Evolutionary conservation across 176 grass and related monocot species (phyloP), one percentile per base, ranked within the genome.

Genomic region (Cenchrus purpureus): DNA sequence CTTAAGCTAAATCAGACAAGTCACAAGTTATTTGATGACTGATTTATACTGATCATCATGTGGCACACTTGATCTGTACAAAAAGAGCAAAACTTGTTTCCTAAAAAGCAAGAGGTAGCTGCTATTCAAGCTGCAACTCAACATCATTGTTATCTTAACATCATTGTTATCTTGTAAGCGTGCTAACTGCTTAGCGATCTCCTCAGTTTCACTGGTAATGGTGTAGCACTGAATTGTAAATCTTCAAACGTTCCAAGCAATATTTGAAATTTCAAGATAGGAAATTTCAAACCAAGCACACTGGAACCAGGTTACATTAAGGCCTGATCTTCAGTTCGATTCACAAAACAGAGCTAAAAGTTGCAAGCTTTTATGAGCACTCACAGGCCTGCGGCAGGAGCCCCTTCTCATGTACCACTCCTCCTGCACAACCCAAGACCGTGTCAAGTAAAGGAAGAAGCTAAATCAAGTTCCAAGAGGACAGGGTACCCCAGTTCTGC

Each of bases 391-490:
- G 96, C 43, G 96, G 93, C 80, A 98, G 78, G 46, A 98, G 88
- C 34, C 97, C 91, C 71, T 98, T 95, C 87, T 98, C 97, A 84
- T 98, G 91, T 45, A 98, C 91, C 51, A 95, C 91, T 22, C 93
- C 91, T 10, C 93, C 97, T 95, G 78, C 74, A 25, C 25, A 82
- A 19, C 34, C 43, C 53, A 78, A 81, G 50, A 40, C 2, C 40
- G 65, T 83, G 51, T 86, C 22, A 82, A 34, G 1, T 9, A 79
- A 65, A 7, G 49, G 9, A 14, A 17, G 68, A 44, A 22, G 20
- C 4, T 68, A 63, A 11, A 59, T 50, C 12, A 62, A 43, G 48
- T 19, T 50, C 15, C 28, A 51, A 13, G 46, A 67, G 0, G 25
- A 46, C 12, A 10, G 16, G 78, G 22, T 71, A 98, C 96, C 96